A percentile compares a stretch with the other conserved stretches of the same genome.
Conservation (phyloP, 2,329 filamentous ascomycete genomes). For the Curvularia sp. region DNA sequence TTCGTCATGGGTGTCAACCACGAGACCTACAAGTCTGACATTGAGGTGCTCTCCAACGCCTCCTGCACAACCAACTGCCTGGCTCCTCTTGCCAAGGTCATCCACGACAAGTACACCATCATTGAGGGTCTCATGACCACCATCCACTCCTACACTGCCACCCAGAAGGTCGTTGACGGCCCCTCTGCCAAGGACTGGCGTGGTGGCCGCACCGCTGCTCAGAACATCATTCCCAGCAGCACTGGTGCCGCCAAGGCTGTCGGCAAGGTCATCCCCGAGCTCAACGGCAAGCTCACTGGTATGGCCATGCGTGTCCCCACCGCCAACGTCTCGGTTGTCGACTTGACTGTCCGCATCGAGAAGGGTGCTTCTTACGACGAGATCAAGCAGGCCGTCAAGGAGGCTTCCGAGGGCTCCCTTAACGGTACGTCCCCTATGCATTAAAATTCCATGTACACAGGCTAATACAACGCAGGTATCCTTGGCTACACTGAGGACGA, state of each 20-base stretch:
- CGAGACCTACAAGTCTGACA: conserved; percentile 86
- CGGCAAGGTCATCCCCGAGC: conserved; percentile 97
- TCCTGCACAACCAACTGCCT: conserved; percentile 99
- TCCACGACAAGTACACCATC: conserved; percentile 98
- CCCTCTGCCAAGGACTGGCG: conserved; percentile 99
- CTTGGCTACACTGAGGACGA: conserved; percentile 97
- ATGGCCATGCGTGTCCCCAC: conserved; percentile 99
- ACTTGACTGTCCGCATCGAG: conserved; percentile 92
- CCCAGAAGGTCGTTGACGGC: conserved; percentile 99
- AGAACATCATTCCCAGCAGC: conserved; percentile 99
- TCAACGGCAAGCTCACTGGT: conserved; percentile 99
- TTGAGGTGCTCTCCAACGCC: conserved; percentile 97
- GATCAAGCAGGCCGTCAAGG: conserved; percentile 91
- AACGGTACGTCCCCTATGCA: conserved; percentile 71
- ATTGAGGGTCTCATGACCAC: conserved; percentile 99
- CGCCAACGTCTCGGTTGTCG: conserved; percentile 98
- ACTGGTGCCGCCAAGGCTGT: conserved; percentile 99
- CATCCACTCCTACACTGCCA: conserved; percentile 99
- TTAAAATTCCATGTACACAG: not conserved
- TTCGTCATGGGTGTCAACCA: conserved; percentile 99
- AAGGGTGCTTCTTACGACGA: conserved; percentile 87
- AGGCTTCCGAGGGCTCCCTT: conserved; percentile 79
- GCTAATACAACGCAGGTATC: conserved; percentile 66
- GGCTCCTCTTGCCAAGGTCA: conserved; percentile 98
- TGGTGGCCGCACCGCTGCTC: conserved; percentile 96